A percentile compares a stretch with the other conserved stretches of the same genome.
Evolutionary conservation across 257 asterid species (phyloP).

Genomic region (Handroanthus guayacan): DNA sequence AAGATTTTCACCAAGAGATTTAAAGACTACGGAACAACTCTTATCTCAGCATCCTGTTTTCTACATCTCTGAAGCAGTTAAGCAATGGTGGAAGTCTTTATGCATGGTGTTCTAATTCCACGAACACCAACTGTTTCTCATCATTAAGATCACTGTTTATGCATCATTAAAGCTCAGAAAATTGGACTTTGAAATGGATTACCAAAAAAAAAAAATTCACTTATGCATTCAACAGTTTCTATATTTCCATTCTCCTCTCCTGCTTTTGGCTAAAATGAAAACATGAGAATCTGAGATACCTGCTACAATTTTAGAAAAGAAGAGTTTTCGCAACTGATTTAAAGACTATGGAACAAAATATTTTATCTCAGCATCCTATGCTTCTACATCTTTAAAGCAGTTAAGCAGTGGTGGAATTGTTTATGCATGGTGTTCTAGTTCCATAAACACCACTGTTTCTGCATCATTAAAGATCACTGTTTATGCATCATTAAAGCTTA

Average conservation of each 20-base stretch:
- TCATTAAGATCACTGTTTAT: too few species aligned
- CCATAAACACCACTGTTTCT: too few species aligned
- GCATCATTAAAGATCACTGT: background rate
- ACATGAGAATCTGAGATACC: too few species aligned
- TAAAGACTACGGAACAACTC: background rate
- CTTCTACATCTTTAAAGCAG: background rate
- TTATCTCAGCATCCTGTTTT: background rate
- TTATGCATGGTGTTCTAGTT: background rate
- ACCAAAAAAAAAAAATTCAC: too few species aligned
- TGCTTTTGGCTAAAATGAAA: too few species aligned
- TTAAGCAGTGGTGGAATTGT: background rate
- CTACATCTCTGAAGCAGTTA: slow-evolving; percentile 1
- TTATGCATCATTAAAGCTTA: background rate
- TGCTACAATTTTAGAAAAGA: background rate
- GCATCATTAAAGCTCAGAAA: background rate
- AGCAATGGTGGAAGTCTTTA: background rate
- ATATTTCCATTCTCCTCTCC: too few species aligned
- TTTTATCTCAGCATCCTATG: background rate
- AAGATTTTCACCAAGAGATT: background rate
- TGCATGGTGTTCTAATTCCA: background rate
- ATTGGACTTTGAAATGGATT: background rate
- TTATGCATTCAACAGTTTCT: too few species aligned
- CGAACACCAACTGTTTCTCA: too few species aligned
- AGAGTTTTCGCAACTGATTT: background rate
- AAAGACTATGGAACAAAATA: background rate